A percentile compares a stretch with the other conserved stretches of the same genome.
These are phyloP conservation scores for Saussurea involucrata DNA, from an alignment of 129 eudicot species.

Conservation along the genomic window DNA sequence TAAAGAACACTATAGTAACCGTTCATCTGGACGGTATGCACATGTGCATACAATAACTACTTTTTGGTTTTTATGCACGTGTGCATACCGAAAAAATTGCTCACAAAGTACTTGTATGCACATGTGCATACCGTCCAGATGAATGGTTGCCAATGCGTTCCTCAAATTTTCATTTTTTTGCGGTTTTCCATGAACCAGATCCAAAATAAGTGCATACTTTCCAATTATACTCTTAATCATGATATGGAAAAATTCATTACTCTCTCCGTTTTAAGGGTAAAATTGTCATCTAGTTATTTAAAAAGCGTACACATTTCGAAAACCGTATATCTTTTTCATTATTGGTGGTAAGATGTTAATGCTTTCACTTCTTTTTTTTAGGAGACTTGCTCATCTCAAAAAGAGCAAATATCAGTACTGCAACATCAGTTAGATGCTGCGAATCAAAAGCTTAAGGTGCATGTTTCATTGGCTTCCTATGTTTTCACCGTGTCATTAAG, in stretches of 20 bases:
- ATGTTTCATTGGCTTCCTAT: background rate
- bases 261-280: background rate
- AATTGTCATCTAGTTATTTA: background rate
- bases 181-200: too few relatives aligned
- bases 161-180: too few relatives aligned
- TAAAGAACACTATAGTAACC: too few relatives aligned
- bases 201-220: background rate
- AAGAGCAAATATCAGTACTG: constrained; percentile 31
- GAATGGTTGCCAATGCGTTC: too few relatives aligned
- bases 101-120: too few relatives aligned
- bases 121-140: too few relatives aligned
- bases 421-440: constrained; percentile 42
- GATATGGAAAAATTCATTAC: too few relatives aligned
- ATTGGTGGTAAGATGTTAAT: background rate
- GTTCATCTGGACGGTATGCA: too few relatives aligned
- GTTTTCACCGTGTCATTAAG: background rate
- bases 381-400: constrained; percentile 48
- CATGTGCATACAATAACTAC: too few relatives aligned
- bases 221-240: too few relatives aligned
- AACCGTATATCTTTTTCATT: background rate
- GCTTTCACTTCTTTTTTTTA: constrained; percentile 4
- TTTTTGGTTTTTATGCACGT: too few relatives aligned
- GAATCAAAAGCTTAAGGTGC: constrained; percentile 46
- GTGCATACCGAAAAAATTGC: too few relatives aligned
- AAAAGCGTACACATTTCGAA: background rate